Evolutionary conservation across 2,329 filamentous ascomycete genomes (phyloP).

Genomic region (Magnaporthales sp.): DNA sequence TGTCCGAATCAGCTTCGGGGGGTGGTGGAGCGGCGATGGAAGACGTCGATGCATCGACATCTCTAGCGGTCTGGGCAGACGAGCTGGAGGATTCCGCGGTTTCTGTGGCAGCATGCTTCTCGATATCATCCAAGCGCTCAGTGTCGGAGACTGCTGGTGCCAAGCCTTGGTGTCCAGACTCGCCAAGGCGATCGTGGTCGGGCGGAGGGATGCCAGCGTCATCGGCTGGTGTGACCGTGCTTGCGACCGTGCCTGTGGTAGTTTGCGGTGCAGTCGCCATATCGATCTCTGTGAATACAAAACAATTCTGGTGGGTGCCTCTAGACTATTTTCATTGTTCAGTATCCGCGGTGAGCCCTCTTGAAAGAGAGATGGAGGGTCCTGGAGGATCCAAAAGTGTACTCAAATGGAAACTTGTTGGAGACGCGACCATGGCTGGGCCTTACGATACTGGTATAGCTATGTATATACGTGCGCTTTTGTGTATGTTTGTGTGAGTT

Average conservation of each 20-base stretch:
- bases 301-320: not conserved
- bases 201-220: not conserved
- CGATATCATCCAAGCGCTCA: not conserved
- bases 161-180: not conserved
- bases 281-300: conserved; percentile 3
- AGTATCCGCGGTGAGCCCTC: not conserved
- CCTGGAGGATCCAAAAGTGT: conserved; percentile 3
- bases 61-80: not conserved
- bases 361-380: not conserved
- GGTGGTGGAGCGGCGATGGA: not conserved
- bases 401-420: not conserved
- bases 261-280: conserved; percentile 17
- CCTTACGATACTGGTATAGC: not conserved
- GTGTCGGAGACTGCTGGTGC: not conserved
- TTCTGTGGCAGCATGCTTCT: not conserved
- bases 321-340: not conserved
- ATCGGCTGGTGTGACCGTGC: conserved; percentile 5
- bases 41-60: not conserved
- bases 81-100: not conserved
- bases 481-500: not conserved
- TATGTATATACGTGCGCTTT: not conserved
- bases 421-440: conserved; percentile 2
- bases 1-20: not conserved
- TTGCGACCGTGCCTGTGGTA: conserved; percentile 11
- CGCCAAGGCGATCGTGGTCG: not conserved